Evolutionary conservation across 805 yeast genomes (phyloP), one percentile per base, ranked within the genome.

Genomic region (Pichia paraexigua): DNA sequence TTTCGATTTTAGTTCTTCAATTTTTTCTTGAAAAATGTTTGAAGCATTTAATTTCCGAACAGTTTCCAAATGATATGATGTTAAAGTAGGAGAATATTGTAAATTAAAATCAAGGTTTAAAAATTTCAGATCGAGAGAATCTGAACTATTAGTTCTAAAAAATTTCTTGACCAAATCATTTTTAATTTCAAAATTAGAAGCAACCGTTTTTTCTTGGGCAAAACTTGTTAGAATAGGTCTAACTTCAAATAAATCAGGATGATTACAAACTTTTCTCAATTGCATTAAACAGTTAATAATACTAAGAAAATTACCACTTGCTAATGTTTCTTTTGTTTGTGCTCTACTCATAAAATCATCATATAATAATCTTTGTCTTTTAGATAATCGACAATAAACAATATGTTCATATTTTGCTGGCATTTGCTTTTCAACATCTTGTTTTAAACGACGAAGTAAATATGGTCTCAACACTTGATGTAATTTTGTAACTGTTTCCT

Each of bases 341-440:
- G 99, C 96, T 56, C 99, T 75, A 1, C 97, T 86, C 95, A 94
- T 88, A 63, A 94, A 94, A 67, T 94, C 99, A 66, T 94, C 99
- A 61, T 94, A 94, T 50, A 94, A 69, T 61, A 80, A 87, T 54
- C 98, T 71, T 65, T 94, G 99, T 57, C 99, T 78, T 60, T 94
- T 90, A 1, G 97, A 90, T 44, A 94, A 71, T 27, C 96, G 79
- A 71, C 99, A 95, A 64, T 87, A 88, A 7, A 94, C 83, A 53
- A 94, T 83, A 66, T 94, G 99, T 65, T 94, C 99, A 66, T 90
- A 87, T 63, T 94, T 94, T 0, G 87, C 97, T 1, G 99, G 99
- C 99, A 94, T 94, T 68, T 94, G 99, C 63, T 92, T 90, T 61
- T 94, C 99, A 15, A 94, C 99, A 68, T 94, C 99, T 21, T 87